Percentiles rank a stretch among this genome's conserved stretches.
These are phyloP conservation scores for Pseudocercospora cruenta DNA, from an alignment of 2,329 filamentous ascomycete species.

Conservation along the genomic window DNA sequence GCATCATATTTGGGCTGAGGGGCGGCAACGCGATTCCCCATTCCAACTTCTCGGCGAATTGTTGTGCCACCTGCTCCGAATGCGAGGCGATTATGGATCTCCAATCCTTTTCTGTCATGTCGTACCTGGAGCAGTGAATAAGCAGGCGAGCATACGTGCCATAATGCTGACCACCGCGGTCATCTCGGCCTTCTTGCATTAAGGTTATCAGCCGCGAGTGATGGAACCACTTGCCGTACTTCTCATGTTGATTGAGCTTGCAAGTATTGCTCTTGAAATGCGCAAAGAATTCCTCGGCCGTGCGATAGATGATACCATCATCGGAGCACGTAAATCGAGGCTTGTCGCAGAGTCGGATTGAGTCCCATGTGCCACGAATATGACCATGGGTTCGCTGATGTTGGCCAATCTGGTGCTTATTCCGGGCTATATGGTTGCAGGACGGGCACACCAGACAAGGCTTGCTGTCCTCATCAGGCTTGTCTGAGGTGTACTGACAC, in stretches of 20 bases:
- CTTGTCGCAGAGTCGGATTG: conserved; percentile 6
- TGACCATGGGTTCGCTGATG: conserved; percentile 10
- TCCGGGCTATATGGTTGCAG: conserved; percentile 8
- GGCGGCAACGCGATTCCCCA: conserved; percentile 4
- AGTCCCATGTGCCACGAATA: conserved; percentile 4
- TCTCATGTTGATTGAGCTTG: conserved; percentile 10
- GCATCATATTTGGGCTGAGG: conserved; percentile 3
- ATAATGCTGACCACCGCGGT: not conserved
- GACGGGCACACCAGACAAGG: conserved; percentile 6
- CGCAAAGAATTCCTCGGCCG: conserved; percentile 12
- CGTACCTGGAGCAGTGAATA: conserved; percentile 2
- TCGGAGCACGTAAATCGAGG: conserved; percentile 11
- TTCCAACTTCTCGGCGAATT: conserved; percentile 12
- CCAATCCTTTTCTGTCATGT: conserved; percentile 5
- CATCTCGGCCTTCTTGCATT: conserved; percentile 15
- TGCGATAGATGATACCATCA: conserved; percentile 5
- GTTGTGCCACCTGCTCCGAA: conserved; percentile 2
- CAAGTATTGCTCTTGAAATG: conserved; percentile 10
- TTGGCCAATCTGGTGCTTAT: conserved; percentile 1
- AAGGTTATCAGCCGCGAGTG: conserved; percentile 2
- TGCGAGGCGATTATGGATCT: not conserved
- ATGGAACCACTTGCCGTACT: conserved; percentile 9
- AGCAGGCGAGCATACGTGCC: conserved; percentile 5
- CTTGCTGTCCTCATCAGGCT: not conserved
- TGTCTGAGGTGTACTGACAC: conserved; percentile 10